A percentile compares a stretch with the other conserved stretches of the same genome.
These are phyloP conservation scores for Agapanthus africanus DNA, from an alignment of 106 monocot species.

Conservation along the genomic window DNA sequence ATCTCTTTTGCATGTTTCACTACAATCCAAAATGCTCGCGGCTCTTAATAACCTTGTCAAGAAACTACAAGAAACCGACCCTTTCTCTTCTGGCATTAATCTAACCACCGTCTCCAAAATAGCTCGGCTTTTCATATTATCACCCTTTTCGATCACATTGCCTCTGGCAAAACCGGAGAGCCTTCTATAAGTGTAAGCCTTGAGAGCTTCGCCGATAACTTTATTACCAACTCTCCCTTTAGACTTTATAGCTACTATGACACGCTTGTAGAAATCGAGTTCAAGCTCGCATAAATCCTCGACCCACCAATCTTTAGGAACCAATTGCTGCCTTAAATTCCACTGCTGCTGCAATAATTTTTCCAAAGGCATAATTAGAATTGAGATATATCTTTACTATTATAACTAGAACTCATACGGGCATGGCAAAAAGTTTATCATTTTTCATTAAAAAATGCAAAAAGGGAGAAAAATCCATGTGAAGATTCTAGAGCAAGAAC, in stretches of 20 bases:
- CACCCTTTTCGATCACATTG: neutral
- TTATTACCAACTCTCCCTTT: slow-evolving; percentile 10
- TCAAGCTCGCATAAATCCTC: slow-evolving; percentile 40
- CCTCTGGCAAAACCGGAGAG: slow-evolving; percentile 25
- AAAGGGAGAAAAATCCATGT: no score
- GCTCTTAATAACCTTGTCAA: slow-evolving; percentile 19
- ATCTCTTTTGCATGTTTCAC: slow-evolving; percentile 16
- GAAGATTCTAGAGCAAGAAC: no score
- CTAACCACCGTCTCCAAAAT: slow-evolving; percentile 31
- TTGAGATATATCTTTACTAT: no score
- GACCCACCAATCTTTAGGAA: slow-evolving; percentile 41
- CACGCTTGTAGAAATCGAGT: slow-evolving; percentile 16
- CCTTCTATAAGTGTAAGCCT: slow-evolving; percentile 24
- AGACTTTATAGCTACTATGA: slow-evolving; percentile 18
- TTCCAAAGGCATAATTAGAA: no score
- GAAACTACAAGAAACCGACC: slow-evolving; percentile 33
- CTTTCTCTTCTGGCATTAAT: slow-evolving; percentile 25
- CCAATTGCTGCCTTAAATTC: slow-evolving; percentile 13
- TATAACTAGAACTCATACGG: no score
- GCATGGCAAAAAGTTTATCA: no score
- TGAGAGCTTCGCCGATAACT: slow-evolving; percentile 33
- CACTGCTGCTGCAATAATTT: no score
- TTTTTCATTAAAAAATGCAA: no score
- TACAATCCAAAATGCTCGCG: slow-evolving; percentile 22
- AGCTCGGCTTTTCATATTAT: slow-evolving; percentile 9